Evolutionary conservation across 2,329 filamentous ascomycete species (phyloP), one percentile per base, ranked within the genome.

Genomic region (Eutypa lata): DNA sequence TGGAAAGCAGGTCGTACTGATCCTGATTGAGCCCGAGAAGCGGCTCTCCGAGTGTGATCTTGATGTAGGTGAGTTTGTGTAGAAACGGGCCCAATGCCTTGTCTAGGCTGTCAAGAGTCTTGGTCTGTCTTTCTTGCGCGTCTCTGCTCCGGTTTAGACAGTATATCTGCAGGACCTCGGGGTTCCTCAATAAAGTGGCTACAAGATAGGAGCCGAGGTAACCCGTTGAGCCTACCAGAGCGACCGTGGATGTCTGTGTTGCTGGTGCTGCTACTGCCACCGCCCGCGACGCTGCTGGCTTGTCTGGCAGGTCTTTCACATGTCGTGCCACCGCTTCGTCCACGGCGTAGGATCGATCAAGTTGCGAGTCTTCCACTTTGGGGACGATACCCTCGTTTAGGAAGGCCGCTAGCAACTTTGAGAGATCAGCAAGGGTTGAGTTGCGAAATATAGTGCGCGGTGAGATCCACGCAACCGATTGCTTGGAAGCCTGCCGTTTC

Each of bases 191-290:
- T 2, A 59, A 49, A 2, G 5, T 6, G 3, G 24, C 16, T 3
- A 59, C 5, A 1, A 54, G 3, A 18, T 57, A 28, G 1, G 47
- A 16, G 2, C 61, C 61, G 2, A 61, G 18, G 22, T 56, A 60
- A 7, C 61, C 61, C 0, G 57, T 60, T 2, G 58, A 59, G 16
- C 58, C 58, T 7, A 62, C 33, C 2, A 61, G 2, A 3, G 55
- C 58, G 18, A 61, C 28, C 2, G 16, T 53, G 2, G 49, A 43
- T 37, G 42, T 47, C 6, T 51, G n/a, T n/a, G n/a, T n/a, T n/a
- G n/a, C n/a, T n/a, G n/a, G n/a, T n/a, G n/a, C n/a, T n/a, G n/a
- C 50, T 5, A 16, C 13, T 13, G 40, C 11, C 4, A 16, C 21
- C n/a, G 37, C 7, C 24, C 5, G 11, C 13, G 33, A 47, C 2